phyloP scores from a whole-genome alignment of 108 stramenopile species.

The Skeletonema costatum region DNA sequence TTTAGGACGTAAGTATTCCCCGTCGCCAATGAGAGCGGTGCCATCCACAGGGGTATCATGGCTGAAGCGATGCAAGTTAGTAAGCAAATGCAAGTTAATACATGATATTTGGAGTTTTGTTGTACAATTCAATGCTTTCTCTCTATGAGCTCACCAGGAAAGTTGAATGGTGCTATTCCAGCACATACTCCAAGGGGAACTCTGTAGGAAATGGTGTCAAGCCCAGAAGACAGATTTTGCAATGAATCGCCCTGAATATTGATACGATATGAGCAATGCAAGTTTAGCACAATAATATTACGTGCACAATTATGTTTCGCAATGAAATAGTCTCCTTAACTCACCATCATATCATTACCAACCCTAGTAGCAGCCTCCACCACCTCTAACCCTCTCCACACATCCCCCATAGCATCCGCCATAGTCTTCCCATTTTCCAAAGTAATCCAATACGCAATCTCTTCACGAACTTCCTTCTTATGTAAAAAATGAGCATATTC shows the following conservation, averaged over 20 bases:
- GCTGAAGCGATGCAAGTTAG: conserved; percentile 26
- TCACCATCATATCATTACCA: conserved; percentile 42
- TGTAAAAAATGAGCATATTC: conserved; percentile 65
- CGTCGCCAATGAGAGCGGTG: conserved; percentile 80
- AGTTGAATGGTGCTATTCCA: conserved; percentile 95
- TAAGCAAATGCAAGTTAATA: too few species aligned
- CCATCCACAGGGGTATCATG: conserved; percentile 97
- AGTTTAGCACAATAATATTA: not conserved
- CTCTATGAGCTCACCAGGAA: conserved; percentile 45
- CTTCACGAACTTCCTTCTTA: conserved; percentile 49
- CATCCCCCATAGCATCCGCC: conserved; percentile 87
- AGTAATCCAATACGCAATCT: conserved; percentile 70
- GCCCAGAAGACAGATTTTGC: conserved; percentile 64
- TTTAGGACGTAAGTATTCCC: conserved; percentile 90
- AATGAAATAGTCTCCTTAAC: conserved; percentile 12
- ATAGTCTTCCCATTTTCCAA: conserved; percentile 80
- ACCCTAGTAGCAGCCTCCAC: conserved; percentile 75
- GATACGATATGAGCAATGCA: conserved; percentile 14
- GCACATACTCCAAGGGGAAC: conserved; percentile 94
- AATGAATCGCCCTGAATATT: conserved; percentile 80
- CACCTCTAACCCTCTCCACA: conserved; percentile 95
- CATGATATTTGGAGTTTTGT: too few species aligned
- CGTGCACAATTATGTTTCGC: not conserved
- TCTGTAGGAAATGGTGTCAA: conserved; percentile 89
- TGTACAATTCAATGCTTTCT: too few species aligned